Conservation (phyloP, 768 basidiomycete genomes). For the Mycena olivaceomarginata region DNA sequence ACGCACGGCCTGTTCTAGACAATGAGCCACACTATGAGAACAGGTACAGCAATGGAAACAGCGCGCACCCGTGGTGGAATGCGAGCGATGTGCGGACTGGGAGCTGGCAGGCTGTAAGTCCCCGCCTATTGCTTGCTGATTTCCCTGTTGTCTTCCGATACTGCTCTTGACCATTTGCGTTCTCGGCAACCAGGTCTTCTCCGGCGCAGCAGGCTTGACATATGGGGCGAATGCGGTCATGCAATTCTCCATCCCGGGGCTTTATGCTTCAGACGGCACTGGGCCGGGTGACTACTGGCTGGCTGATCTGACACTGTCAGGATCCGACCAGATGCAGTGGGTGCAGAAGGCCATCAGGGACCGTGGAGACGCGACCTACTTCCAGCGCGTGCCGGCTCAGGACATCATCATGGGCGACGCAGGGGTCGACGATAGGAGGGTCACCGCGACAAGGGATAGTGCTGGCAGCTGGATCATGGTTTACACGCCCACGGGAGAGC, state of each 20-base stretch:
- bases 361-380: conserved; percentile 4
- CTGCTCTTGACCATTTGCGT: conserved; percentile 2
- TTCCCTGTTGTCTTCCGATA: conserved; percentile 13
- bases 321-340: conserved; percentile 15
- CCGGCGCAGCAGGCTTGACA: conserved; percentile 14
- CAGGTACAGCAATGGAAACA: conserved; percentile 11
- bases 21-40: conserved; percentile 15
- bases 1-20: not conserved
- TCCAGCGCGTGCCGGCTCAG: conserved; percentile 16
- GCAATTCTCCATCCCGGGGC: conserved; percentile 9
- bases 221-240: conserved; percentile 12
- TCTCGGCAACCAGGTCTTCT: conserved; percentile 17
- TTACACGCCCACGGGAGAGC: conserved; percentile 15
- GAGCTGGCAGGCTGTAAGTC: conserved; percentile 17
- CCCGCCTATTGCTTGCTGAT: not conserved
- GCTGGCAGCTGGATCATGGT: conserved; percentile 17
- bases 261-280: not conserved
- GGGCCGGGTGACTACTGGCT: conserved; percentile 12
- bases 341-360: conserved; percentile 7
- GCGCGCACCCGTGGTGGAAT: conserved; percentile 10
- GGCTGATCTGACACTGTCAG: conserved; percentile 1
- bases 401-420: conserved; percentile 16
- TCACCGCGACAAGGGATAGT: conserved; percentile 13
- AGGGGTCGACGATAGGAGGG: conserved; percentile 10
- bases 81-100: conserved; percentile 12